Evolutionary conservation across 1,284 basidiomycete species (phyloP).

Genomic region (Microbotryum scabiosae): DNA sequence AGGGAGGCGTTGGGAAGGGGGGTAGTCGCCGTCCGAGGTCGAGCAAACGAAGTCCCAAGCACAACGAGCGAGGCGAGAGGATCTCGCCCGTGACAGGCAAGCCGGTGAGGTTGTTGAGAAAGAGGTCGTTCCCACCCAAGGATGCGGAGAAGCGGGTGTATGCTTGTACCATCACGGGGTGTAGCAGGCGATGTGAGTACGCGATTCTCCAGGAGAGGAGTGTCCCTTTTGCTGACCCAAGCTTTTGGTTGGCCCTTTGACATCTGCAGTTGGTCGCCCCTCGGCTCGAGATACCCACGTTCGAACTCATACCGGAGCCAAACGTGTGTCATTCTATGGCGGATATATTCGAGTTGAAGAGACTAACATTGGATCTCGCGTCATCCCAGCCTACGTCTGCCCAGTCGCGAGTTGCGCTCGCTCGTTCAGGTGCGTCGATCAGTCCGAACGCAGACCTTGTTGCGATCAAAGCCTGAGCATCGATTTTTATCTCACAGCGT

Average conservation of each 20-base stretch:
- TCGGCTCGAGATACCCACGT: constrained; percentile 19
- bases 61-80: too few relatives aligned
- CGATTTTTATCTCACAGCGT: background rate
- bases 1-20: too few relatives aligned
- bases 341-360: background rate
- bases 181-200: constrained; percentile 21
- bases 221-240: background rate
- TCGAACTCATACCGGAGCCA: constrained; percentile 15
- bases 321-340: constrained; percentile 5
- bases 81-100: constrained; percentile 26
- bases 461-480: background rate
- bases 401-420: constrained; percentile 20
- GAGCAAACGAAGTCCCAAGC: too few relatives aligned
- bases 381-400: constrained; percentile 18
- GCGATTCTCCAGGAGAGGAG: too few relatives aligned
- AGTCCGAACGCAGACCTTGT: background rate
- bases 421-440: constrained; percentile 1
- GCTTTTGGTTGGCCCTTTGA: background rate
- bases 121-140: constrained; percentile 22
- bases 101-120: constrained; percentile 19
- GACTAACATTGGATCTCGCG: too few relatives aligned
- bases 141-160: constrained; percentile 12
- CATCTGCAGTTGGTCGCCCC: constrained; percentile 19
- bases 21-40: too few relatives aligned
- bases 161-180: constrained; percentile 9